phyloP scores from a whole-genome alignment of 108 stramenopile species.

The Aurantiochytrium sp. region DNA sequence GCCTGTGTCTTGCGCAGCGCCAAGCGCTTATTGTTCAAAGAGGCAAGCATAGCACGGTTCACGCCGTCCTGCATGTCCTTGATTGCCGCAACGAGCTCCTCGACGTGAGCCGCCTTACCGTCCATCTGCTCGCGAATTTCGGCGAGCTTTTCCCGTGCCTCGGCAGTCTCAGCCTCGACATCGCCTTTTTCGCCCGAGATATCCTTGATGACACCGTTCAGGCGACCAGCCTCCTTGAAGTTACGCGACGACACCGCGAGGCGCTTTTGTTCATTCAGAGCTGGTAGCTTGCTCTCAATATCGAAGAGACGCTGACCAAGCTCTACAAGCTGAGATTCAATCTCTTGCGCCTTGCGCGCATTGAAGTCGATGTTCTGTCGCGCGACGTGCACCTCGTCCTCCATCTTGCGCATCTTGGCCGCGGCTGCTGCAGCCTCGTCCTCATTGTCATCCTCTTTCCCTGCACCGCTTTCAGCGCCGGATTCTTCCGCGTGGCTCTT shows the following conservation, averaged over 20 bases:
- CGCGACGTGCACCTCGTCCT: neutral
- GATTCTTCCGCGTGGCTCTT: neutral
- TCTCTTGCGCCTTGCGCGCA: neutral
- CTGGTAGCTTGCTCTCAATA: neutral
- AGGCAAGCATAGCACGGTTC: neutral
- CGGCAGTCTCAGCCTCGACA: neutral
- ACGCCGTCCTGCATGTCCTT: neutral
- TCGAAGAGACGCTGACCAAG: neutral
- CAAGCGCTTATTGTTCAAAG: neutral
- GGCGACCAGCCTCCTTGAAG: conserved; percentile 20
- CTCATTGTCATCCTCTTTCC: neutral
- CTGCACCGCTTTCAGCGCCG: neutral
- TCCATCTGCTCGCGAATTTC: neutral
- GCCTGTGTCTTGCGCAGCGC: neutral
- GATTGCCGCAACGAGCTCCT: neutral
- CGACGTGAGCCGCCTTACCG: neutral
- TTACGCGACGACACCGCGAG: conserved; percentile 3
- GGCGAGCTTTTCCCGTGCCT: neutral
- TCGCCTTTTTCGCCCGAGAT: neutral
- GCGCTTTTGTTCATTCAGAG: neutral
- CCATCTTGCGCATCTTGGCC: neutral
- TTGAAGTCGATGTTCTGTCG: neutral
- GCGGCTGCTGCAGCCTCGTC: neutral
- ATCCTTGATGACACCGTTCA: neutral
- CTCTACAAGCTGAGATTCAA: neutral